phyloP scores from a whole-genome alignment of 345 rosid species.

The Gossypium anomalum region DNA sequence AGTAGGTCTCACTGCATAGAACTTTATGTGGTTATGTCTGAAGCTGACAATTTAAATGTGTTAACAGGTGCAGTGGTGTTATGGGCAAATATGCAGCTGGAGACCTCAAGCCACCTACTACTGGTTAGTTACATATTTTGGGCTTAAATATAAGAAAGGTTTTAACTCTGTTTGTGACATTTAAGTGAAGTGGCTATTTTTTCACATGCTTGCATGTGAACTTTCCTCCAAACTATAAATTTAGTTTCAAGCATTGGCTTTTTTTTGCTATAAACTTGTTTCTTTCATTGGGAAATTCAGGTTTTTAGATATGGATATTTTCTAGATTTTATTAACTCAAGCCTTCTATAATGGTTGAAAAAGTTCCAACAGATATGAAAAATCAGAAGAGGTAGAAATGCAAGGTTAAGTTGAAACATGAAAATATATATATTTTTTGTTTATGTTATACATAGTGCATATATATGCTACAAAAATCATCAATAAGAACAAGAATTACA shows the following conservation, averaged over 20 bases:
- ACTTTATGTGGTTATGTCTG: neutral
- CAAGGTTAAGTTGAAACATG: neutral
- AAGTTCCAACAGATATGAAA: neutral
- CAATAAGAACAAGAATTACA: neutral
- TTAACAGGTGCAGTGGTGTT: constrained; percentile 93
- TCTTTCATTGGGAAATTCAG: neutral
- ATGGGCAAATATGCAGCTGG: constrained; percentile 98
- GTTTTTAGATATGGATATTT: neutral
- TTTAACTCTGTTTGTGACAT: neutral
- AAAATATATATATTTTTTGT: neutral
- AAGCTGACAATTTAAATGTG: constrained; percentile 5
- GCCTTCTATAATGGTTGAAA: neutral
- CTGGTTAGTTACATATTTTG: constrained; percentile 41
- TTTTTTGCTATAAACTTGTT: neutral
- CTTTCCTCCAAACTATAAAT: neutral
- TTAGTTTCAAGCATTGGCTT: neutral
- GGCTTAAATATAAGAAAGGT: neutral
- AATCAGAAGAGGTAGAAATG: neutral
- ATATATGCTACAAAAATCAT: neutral
- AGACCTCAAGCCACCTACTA: constrained; percentile 94
- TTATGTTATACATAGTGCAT: neutral
- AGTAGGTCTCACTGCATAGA: neutral
- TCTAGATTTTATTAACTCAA: neutral
- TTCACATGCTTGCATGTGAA: neutral
- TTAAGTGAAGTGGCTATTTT: neutral